These are phyloP conservation scores for Cercospora brassicicola DNA, from an alignment of 2,329 filamentous ascomycete genomes.

Conservation along the genomic window DNA sequence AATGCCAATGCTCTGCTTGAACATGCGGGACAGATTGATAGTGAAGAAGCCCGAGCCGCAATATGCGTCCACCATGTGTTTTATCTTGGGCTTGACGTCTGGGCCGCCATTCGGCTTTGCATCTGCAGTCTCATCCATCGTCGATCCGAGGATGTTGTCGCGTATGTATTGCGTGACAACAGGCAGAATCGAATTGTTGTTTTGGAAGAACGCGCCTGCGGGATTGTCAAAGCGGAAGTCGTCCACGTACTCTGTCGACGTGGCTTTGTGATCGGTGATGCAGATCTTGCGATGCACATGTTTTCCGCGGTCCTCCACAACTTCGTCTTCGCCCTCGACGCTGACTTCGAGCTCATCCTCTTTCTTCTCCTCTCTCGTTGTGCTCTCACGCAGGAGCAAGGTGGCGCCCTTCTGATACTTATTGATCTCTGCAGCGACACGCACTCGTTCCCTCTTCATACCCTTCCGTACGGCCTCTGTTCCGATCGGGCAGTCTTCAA, in stretches of 20 bases:
- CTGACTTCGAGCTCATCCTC: constrained; percentile 34
- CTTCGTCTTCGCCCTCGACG: constrained; percentile 49
- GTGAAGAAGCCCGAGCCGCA: constrained; percentile 97
- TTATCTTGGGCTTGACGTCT: constrained; percentile 53
- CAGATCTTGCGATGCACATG: constrained; percentile 81
- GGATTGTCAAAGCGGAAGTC: constrained; percentile 84
- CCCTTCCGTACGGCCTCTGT: constrained; percentile 81
- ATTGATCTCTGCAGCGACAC: constrained; percentile 68
- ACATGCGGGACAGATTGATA: constrained; percentile 81
- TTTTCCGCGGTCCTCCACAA: constrained; percentile 57
- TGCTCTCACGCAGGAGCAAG: constrained; percentile 83
- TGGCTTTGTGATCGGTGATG: constrained; percentile 80
- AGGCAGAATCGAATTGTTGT: constrained; percentile 97
- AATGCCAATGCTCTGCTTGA: constrained; percentile 79
- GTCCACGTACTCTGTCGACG: constrained; percentile 83
- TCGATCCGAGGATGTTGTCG: constrained; percentile 62
- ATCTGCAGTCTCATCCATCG: constrained; percentile 26
- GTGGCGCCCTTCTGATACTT: constrained; percentile 82
- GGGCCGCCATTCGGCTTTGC: constrained; percentile 26
- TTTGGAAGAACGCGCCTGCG: constrained; percentile 96
- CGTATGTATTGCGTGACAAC: constrained; percentile 85
- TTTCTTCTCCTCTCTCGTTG: constrained; percentile 61
- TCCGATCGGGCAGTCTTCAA: constrained; percentile 95
- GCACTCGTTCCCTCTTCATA: constrained; percentile 73
- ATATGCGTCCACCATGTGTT: constrained; percentile 95